Evolutionary conservation across 2,329 filamentous ascomycete genomes (phyloP).

Genomic region (Clonostachys byssicola): DNA sequence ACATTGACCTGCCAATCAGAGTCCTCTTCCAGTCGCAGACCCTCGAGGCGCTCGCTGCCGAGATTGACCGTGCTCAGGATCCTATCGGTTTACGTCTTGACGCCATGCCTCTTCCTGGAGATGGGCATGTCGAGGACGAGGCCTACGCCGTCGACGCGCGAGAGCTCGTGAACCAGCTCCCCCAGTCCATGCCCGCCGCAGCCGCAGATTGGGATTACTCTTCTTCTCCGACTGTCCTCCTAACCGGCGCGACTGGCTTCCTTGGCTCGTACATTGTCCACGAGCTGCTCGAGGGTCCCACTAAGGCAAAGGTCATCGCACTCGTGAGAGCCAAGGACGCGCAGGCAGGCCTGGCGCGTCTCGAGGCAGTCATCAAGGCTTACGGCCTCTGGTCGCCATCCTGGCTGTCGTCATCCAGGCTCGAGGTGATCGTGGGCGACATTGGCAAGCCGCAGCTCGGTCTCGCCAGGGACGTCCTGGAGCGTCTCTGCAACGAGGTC

Average conservation of each 20-base stretch:
- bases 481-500: slow-evolving; percentile 57
- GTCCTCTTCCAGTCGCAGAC: slow-evolving; percentile 20
- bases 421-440: slow-evolving; percentile 70
- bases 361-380: slow-evolving; percentile 63
- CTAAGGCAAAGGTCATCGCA: slow-evolving; percentile 50
- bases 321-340: slow-evolving; percentile 65
- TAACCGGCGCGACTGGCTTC: slow-evolving; percentile 80
- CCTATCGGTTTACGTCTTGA: too few species aligned
- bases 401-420: slow-evolving; percentile 51
- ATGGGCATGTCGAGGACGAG: too few species aligned
- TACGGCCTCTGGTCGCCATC: slow-evolving; percentile 75
- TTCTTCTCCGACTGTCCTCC: slow-evolving; percentile 55
- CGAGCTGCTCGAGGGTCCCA: slow-evolving; percentile 61
- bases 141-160: too few species aligned
- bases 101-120: too few species aligned
- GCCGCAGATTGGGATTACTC: too few species aligned
- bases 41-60: slow-evolving; percentile 14
- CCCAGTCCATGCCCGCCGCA: too few species aligned
- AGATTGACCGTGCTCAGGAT: too few species aligned
- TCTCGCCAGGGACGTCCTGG: slow-evolving; percentile 62
- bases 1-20: slow-evolving; percentile 21
- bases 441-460: slow-evolving; percentile 70
- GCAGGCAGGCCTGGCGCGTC: slow-evolving; percentile 56
- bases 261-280: slow-evolving; percentile 75
- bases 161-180: too few species aligned